A percentile compares a stretch with the other conserved stretches of the same genome.
Evolutionary conservation across 1,284 basidiomycete species (phyloP).

Genomic region (Fistulinella staudtii): DNA sequence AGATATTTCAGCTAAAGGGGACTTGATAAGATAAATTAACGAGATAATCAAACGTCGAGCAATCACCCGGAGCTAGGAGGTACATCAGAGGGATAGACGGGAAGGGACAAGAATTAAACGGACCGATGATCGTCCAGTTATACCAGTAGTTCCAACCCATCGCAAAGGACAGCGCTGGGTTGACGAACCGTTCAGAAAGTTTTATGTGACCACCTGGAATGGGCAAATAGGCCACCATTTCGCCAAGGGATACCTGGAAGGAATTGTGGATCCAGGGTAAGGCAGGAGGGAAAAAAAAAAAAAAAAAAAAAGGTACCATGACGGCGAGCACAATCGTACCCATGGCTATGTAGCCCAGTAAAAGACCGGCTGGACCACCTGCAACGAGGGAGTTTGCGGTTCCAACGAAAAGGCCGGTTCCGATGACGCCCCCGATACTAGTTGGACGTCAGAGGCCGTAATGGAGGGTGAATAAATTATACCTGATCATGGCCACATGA

Average conservation of each 20-base stretch:
- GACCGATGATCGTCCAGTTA: slow-evolving; percentile 55
- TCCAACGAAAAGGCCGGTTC: slow-evolving; percentile 67
- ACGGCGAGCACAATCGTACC: slow-evolving; percentile 63
- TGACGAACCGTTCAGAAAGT: slow-evolving; percentile 67
- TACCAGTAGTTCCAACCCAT: slow-evolving; percentile 75
- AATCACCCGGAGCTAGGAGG: slow-evolving; percentile 26
- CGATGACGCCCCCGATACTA: slow-evolving; percentile 71
- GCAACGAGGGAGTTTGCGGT: slow-evolving; percentile 52
- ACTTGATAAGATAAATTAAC: slow-evolving; percentile 1
- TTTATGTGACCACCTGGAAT: slow-evolving; percentile 60
- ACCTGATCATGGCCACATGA: slow-evolving; percentile 72
- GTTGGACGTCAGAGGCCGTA: neutral
- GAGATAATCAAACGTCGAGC: neutral
- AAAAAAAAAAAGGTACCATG: slow-evolving; percentile 38
- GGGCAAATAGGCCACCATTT: slow-evolving; percentile 44
- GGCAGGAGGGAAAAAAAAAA: neutral
- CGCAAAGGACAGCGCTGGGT: slow-evolving; percentile 64
- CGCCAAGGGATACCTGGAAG: slow-evolving; percentile 36
- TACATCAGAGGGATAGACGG: slow-evolving; percentile 1
- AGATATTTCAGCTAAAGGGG: slow-evolving; percentile 50
- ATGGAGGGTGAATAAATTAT: neutral
- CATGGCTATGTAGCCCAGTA: slow-evolving; percentile 60
- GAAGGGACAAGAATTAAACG: slow-evolving; percentile 5
- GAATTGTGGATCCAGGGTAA: neutral
- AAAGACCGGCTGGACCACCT: slow-evolving; percentile 61